phyloP scores from a whole-genome alignment of 2,329 filamentous ascomycete genomes.

The Exophiala oligosperma region DNA sequence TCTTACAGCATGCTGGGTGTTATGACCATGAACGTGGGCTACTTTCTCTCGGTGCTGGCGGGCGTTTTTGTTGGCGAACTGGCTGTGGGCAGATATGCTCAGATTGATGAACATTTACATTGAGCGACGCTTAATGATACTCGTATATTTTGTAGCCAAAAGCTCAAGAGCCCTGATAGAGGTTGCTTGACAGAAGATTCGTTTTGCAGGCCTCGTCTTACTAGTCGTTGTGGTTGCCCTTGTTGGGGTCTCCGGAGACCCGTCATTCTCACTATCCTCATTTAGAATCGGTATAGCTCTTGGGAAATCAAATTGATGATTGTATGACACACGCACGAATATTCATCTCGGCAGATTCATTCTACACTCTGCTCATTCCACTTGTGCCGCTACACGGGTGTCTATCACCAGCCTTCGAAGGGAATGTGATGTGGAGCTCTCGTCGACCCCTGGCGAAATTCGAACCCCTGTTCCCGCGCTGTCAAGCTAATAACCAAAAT shows the following conservation, averaged over 20 bases:
- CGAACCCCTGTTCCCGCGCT: neutral
- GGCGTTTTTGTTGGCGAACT: constrained; percentile 86
- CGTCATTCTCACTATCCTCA: no score
- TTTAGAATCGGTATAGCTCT: no score
- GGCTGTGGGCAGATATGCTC: constrained; percentile 68
- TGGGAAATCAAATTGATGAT: no score
- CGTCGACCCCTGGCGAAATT: neutral
- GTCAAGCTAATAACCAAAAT: neutral
- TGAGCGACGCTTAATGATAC: constrained; percentile 6
- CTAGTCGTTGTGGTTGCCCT: no score
- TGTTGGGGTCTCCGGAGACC: no score
- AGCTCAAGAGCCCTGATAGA: no score
- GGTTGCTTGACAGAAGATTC: no score
- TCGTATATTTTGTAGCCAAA: neutral
- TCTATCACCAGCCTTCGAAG: neutral
- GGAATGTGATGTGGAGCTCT: neutral
- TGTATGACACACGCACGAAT: no score
- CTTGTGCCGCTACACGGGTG: neutral
- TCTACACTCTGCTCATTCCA: no score
- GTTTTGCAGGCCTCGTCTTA: no score
- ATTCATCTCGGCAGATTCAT: no score
- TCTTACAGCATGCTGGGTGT: constrained; percentile 77
- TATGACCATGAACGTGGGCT: constrained; percentile 86
- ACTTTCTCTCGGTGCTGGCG: constrained; percentile 76
- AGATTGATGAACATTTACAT: constrained; percentile 50